These are phyloP conservation scores for Dalbergia cultrata DNA, from an alignment of 306 rosid species.

Conservation along the genomic window DNA sequence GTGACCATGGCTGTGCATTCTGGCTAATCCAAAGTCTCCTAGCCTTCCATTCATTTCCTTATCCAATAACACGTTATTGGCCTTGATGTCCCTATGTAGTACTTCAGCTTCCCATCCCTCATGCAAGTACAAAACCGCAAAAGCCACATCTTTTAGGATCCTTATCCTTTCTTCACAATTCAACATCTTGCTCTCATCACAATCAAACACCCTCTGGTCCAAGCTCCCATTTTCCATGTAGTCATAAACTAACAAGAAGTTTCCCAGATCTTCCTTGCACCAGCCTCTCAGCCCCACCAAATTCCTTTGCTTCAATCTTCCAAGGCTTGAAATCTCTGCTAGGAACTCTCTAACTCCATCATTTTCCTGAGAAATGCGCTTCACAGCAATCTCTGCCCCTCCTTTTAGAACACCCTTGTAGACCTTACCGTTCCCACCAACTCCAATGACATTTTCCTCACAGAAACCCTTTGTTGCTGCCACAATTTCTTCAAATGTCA, in stretches of 20 bases:
- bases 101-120: slow-evolving; percentile 91
- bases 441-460: slow-evolving; percentile 80
- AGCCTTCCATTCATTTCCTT: slow-evolving; percentile 82
- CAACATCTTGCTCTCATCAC: slow-evolving; percentile 59
- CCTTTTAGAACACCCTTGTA: slow-evolving; percentile 72
- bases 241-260: slow-evolving; percentile 76
- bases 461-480: slow-evolving; percentile 66
- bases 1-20: slow-evolving; percentile 72
- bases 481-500: slow-evolving; percentile 68
- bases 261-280: slow-evolving; percentile 77
- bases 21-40: slow-evolving; percentile 88
- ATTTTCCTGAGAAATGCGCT: slow-evolving; percentile 75
- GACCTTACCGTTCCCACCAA: slow-evolving; percentile 89
- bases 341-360: slow-evolving; percentile 81
- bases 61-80: slow-evolving; percentile 85
- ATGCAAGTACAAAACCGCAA: slow-evolving; percentile 76
- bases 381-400: slow-evolving; percentile 76
- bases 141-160: slow-evolving; percentile 79
- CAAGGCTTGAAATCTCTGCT: slow-evolving; percentile 86
- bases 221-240: slow-evolving; percentile 92
- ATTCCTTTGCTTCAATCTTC: slow-evolving; percentile 80
- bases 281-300: slow-evolving; percentile 84
- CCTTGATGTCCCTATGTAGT: slow-evolving; percentile 88
- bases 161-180: slow-evolving; percentile 60
- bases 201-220: slow-evolving; percentile 71